phyloP scores from a whole-genome alignment of 805 yeast species.

The Lipomyces kockii region DNA sequence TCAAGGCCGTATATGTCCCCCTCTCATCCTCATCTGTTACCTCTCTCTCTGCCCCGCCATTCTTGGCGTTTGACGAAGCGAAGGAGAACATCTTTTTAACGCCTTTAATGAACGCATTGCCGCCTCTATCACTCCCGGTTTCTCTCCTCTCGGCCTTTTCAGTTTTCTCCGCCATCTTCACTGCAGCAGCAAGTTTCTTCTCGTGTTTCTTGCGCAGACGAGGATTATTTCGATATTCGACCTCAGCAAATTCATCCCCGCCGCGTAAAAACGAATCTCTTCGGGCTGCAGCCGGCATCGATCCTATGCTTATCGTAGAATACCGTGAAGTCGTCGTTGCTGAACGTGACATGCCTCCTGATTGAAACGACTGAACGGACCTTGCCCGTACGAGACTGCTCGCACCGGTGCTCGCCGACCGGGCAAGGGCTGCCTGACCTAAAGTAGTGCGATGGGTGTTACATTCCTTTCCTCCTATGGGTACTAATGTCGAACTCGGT shows the following conservation, averaged over 20 bases:
- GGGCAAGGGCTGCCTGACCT: neutral
- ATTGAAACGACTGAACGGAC: neutral
- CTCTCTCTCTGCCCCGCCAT: neutral
- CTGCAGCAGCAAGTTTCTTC: slow-evolving; percentile 3
- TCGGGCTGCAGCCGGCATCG: neutral
- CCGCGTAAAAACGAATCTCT: slow-evolving; percentile 3
- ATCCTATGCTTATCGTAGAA: neutral
- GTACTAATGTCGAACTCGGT: neutral
- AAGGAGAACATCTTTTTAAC: slow-evolving; percentile 6
- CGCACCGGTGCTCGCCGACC: neutral
- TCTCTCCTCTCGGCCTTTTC: neutral
- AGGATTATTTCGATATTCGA: neutral
- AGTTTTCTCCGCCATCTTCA: neutral
- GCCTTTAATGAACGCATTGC: slow-evolving; percentile 6
- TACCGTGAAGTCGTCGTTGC: neutral
- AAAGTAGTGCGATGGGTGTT: neutral
- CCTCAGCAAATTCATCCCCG: slow-evolving; percentile 12
- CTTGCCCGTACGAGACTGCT: neutral
- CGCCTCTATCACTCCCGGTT: neutral
- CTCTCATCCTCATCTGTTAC: slow-evolving; percentile 2
- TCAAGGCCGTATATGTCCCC: neutral
- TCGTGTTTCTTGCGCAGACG: neutral
- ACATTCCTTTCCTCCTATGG: neutral
- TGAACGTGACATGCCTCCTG: neutral
- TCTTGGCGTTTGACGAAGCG: neutral